Percentiles rank a stretch among this genome's conserved stretches.
These are phyloP conservation scores for Vinca minor DNA, from an alignment of 257 asterid species.

Conservation along the genomic window DNA sequence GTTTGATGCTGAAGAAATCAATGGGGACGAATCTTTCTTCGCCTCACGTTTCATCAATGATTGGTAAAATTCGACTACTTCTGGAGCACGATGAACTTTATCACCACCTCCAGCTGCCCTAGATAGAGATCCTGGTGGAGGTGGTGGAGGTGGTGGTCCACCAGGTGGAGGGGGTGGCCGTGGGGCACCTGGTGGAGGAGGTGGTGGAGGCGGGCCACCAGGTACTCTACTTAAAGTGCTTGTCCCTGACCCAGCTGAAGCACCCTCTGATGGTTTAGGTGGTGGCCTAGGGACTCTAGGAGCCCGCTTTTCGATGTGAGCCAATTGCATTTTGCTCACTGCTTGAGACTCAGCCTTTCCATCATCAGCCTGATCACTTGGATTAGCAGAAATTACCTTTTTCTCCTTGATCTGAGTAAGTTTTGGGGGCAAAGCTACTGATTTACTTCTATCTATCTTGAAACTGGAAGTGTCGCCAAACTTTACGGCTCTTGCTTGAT, in stretches of 20 bases:
- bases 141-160: constrained; percentile 89
- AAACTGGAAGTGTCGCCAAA: constrained; percentile 53
- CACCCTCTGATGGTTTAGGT: constrained; percentile 57
- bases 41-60: constrained; percentile 86
- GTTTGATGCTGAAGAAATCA: constrained; percentile 54
- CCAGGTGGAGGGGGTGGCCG: constrained; percentile 71
- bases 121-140: constrained; percentile 69
- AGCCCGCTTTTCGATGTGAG: constrained; percentile 68
- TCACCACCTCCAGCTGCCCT: constrained; percentile 60
- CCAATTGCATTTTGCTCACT: constrained; percentile 67
- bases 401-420: constrained; percentile 75
- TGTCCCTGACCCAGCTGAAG: constrained; percentile 25
- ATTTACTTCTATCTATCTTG: constrained; percentile 23
- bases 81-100: constrained; percentile 95
- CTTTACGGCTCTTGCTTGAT: constrained; percentile 72
- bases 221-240: constrained; percentile 28
- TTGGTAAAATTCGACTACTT: constrained; percentile 89
- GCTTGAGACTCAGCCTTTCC: constrained; percentile 37
- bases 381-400: constrained; percentile 35
- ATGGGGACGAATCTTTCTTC: constrained; percentile 60
- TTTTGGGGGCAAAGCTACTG: constrained; percentile 60
- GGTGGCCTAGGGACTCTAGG: constrained; percentile 85
- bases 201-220: constrained; percentile 66
- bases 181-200: constrained; percentile 77
- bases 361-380: constrained; percentile 43